Conservation (phyloP, 2,329 filamentous ascomycete species). For the Geosmithia putterillii region DNA sequence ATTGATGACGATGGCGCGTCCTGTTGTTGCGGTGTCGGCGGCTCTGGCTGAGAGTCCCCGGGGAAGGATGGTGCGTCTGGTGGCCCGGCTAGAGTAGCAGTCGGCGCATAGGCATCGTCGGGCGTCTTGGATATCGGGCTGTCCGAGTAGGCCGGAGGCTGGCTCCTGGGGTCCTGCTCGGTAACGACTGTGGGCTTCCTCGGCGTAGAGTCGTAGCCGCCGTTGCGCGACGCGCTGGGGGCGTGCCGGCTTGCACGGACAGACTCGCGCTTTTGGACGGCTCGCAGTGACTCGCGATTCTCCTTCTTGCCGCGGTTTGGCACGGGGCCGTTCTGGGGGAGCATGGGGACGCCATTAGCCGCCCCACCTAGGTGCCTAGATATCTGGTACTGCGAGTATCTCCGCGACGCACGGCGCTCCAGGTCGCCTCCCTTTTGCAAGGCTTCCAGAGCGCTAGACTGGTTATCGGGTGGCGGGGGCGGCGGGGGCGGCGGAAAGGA, state of each 20-base stretch:
- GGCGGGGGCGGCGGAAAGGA: slow-evolving; percentile 66
- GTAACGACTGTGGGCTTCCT: slow-evolving; percentile 48
- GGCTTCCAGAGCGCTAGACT: slow-evolving; percentile 82
- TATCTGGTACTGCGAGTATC: slow-evolving; percentile 95
- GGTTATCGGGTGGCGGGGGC: slow-evolving; percentile 53
- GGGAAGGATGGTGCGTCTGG: slow-evolving; percentile 27
- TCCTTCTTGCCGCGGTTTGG: slow-evolving; percentile 66
- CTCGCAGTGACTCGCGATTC: slow-evolving; percentile 71
- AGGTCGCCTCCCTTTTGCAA: slow-evolving; percentile 86
- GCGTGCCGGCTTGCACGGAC: slow-evolving; percentile 35
- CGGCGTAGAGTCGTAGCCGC: slow-evolving; percentile 44
- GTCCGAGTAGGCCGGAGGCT: slow-evolving; percentile 2
- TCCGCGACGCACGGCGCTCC: slow-evolving; percentile 79
- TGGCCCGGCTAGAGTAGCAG: slow-evolving; percentile 48
- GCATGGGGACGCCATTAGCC: slow-evolving; percentile 71
- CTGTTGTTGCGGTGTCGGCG: slow-evolving; percentile 2
- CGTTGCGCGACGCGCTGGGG: slow-evolving; percentile 30
- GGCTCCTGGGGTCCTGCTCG: slow-evolving; percentile 7
- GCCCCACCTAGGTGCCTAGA: slow-evolving; percentile 80
- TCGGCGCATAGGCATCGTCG: slow-evolving; percentile 49
- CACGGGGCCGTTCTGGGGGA: slow-evolving; percentile 74
- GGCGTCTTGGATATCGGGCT: slow-evolving; percentile 24
- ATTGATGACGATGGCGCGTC: neutral
- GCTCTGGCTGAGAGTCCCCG: slow-evolving; percentile 7
- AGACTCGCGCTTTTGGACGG: slow-evolving; percentile 42